These are phyloP conservation scores for Pseudogymnoascus sp. DNA, from an alignment of 2,329 filamentous ascomycete species.

Conservation along the genomic window DNA sequence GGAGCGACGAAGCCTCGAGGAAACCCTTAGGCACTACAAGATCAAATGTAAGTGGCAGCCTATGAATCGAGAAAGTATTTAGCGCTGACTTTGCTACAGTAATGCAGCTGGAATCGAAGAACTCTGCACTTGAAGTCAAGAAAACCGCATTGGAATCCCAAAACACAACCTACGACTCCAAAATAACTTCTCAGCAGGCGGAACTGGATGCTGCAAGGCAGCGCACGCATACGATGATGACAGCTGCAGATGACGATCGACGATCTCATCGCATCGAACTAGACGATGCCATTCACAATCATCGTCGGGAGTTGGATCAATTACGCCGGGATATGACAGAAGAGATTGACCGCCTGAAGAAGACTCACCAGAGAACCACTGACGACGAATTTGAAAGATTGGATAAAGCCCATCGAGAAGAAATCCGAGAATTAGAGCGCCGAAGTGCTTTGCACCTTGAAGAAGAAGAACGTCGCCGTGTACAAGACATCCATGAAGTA, in stretches of 20 bases:
- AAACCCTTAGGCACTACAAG: slow-evolving; percentile 68
- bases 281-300: slow-evolving; percentile 46
- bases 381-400: slow-evolving; percentile 36
- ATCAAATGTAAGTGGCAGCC: slow-evolving; percentile 36
- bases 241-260: slow-evolving; percentile 43
- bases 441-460: slow-evolving; percentile 47
- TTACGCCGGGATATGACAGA: slow-evolving; percentile 40
- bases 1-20: slow-evolving; percentile 63
- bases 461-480: slow-evolving; percentile 50
- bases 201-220: slow-evolving; percentile 58
- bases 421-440: slow-evolving; percentile 26
- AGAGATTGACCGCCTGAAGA: slow-evolving; percentile 51
- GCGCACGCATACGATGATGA: slow-evolving; percentile 41
- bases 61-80: slow-evolving; percentile 9
- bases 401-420: slow-evolving; percentile 17
- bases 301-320: slow-evolving; percentile 50
- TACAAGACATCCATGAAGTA: slow-evolving; percentile 60
- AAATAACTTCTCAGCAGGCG: slow-evolving; percentile 50
- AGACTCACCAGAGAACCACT: slow-evolving; percentile 55
- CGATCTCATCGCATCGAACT: slow-evolving; percentile 45
- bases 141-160: slow-evolving; percentile 17
- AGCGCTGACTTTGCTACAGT: slow-evolving; percentile 15
- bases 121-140: background rate
- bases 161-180: slow-evolving; percentile 41
- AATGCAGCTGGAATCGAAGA: background rate